Base-by-base conservation (phyloP, 768 basidiomycete species). In the Xerocomellus intermedius region DNA sequence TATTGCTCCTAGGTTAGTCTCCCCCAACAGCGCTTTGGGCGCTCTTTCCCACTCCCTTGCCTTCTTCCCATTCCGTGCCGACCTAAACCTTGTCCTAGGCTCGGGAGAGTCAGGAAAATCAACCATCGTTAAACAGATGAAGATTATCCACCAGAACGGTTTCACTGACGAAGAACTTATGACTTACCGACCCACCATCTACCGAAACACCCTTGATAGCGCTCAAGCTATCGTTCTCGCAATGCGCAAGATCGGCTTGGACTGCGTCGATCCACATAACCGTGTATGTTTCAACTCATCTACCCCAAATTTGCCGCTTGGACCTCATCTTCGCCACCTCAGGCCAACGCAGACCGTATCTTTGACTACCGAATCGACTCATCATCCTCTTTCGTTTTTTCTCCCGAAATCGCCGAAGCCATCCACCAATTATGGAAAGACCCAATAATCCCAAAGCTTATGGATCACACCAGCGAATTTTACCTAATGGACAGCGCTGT, bases 111-210 rank as follows among this genome's bases (percentile, higher is more conserved):
- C 89, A 1, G 96, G 95, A 7, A 98, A 98, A 74, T 87, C 85
- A 5, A 98, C 95, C 0, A 93, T 98, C 60, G 94, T 97, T 35
- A 98, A 98, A 69, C 95, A 98, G 72, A 97, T 98, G 94, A 97
- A 96, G 79, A 95, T 98, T 54, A 94, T 98, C 46, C 91, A 98
- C 70, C 91, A 96, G 70, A 85, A 87, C 57, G 95, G 95, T 13
- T 98, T 94, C 73, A 82, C 86, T 3, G 72, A 74, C 8, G 81
- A 87, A 0, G 94, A 97, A 69, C 82, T 93, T 26, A 77, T 86
- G 56, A 79, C 83, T 4, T 96, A 84, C 75, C 79, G 88, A 19
- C 81, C 85, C 0, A 86, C 87, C 30, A 85, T 98, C 45, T 93
- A 88, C 73, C 84, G 85, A 63, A 90, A 96, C 69, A 85, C 95